A percentile compares a stretch with the other conserved stretches of the same genome.
phyloP scores from a whole-genome alignment of 192 early-diverging fungal genomes.

The Linnemannia zychae region DNA sequence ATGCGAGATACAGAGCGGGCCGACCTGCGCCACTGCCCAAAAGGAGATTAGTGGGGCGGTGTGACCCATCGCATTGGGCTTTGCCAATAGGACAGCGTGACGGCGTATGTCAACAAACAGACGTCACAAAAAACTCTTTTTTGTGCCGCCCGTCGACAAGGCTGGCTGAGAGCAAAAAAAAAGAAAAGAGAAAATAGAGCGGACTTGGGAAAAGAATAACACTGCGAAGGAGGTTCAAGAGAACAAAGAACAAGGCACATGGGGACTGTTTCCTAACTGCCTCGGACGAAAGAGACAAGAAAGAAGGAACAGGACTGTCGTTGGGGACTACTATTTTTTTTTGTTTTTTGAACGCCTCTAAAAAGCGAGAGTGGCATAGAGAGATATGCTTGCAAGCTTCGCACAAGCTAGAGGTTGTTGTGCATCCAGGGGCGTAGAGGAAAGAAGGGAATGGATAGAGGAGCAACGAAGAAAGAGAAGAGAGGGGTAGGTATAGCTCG shows the following conservation, averaged over 20 bases:
- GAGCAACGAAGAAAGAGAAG: background rate
- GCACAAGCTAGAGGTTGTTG: background rate
- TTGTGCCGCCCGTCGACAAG: background rate
- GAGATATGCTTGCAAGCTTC: background rate
- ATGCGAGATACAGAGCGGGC: background rate
- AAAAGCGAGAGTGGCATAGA: background rate
- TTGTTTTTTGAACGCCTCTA: background rate
- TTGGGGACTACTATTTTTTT: slow-evolving; percentile 8
- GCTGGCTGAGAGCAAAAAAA: slow-evolving; percentile 15
- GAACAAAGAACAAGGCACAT: background rate
- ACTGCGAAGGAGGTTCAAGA: background rate
- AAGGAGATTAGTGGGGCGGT: background rate
- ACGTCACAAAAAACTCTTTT: slow-evolving; percentile 29
- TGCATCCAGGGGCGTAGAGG: background rate
- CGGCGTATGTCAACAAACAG: slow-evolving; percentile 12
- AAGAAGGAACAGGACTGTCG: background rate
- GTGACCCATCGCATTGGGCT: slow-evolving; percentile 18
- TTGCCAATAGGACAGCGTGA: slow-evolving; percentile 28
- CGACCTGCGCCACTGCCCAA: too few species aligned
- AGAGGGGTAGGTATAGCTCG: background rate
- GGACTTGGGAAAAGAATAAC: background rate
- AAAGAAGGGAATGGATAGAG: background rate
- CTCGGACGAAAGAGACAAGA: background rate
- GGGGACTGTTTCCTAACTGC: slow-evolving; percentile 22
- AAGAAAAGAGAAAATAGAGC: background rate